Conservation (phyloP, 306 rosid genomes). For the Rosa chinensis region DNA sequence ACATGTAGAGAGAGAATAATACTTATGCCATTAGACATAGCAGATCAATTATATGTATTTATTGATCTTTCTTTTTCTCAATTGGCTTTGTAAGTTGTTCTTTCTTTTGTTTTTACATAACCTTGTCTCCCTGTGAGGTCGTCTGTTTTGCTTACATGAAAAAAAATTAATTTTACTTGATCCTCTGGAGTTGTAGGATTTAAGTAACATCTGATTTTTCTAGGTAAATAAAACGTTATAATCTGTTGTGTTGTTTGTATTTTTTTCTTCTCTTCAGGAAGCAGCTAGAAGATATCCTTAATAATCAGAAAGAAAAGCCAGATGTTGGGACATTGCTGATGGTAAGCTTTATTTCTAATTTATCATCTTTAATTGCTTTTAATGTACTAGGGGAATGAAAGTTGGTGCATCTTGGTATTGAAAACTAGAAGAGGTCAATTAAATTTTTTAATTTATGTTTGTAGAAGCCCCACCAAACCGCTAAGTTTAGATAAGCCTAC, state of each 20-base stretch:
- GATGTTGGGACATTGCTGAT: conserved; percentile 86
- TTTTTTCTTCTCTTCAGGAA: conserved; percentile 52
- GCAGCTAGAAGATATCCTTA: conserved; percentile 94
- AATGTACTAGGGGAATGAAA: conserved; percentile 6
- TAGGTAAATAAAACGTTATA: background rate
- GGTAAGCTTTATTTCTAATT: conserved; percentile 49
- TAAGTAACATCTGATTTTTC: background rate
- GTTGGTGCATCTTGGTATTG: background rate
- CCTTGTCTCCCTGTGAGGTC: background rate
- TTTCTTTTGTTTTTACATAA: background rate
- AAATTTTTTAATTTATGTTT: background rate
- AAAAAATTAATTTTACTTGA: background rate
- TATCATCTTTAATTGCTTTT: conserved; percentile 16
- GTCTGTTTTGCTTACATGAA: background rate
- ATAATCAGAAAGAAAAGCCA: conserved; percentile 81
- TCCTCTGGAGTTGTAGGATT: background rate
- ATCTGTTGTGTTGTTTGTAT: conserved; percentile 24
- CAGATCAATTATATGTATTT: background rate
- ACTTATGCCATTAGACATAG: background rate
- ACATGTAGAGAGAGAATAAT: background rate
- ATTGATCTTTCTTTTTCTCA: background rate
- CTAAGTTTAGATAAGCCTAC: conserved; percentile 3
- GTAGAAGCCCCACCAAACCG: background rate
- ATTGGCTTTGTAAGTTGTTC: background rate
- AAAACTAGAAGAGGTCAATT: background rate